phyloP scores from a whole-genome alignment of 2,329 filamentous ascomycete species.

The Leptographium procerum region DNA sequence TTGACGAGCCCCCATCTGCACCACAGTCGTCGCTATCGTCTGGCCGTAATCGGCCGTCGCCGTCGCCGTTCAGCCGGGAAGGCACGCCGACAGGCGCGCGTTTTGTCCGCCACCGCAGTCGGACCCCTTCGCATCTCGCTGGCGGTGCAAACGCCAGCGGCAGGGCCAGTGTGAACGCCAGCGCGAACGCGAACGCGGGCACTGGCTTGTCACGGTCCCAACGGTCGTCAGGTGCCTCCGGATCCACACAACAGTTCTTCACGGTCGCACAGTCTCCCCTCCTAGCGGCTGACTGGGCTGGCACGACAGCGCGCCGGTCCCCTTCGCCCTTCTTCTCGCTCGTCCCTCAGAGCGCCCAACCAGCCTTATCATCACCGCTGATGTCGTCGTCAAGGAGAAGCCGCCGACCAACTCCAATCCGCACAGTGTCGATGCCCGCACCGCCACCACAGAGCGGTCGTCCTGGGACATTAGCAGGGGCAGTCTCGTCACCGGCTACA shows the following conservation, averaged over 20 bases:
- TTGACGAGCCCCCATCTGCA: conserved; percentile 43
- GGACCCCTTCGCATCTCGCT: conserved; percentile 4
- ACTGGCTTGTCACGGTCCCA: not conserved
- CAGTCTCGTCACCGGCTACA: conserved; percentile 21
- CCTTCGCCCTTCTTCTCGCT: conserved; percentile 9
- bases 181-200: not conserved
- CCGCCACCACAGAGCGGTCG: not conserved
- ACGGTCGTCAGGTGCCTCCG: conserved; percentile 2
- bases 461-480: conserved; percentile 20
- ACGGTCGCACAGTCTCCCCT: conserved; percentile 25
- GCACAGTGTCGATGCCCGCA: conserved; percentile 40
- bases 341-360: not conserved
- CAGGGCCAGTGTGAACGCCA: too few relatives aligned
- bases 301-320: conserved; percentile 1
- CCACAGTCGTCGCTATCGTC: not conserved
- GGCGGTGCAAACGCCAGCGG: too few relatives aligned
- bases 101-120: not conserved
- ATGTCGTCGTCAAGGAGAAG: conserved; percentile 11
- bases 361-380: not conserved
- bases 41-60: not conserved
- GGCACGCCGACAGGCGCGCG: not conserved
- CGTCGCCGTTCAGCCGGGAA: conserved; percentile 6
- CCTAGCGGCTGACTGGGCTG: conserved; percentile 11
- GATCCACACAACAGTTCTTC: conserved; percentile 28
- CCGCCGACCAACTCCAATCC: conserved; percentile 34